Base-by-base conservation (phyloP, 495 filamentous ascomycete genomes). In the Podospora pseudocomata region DNA sequence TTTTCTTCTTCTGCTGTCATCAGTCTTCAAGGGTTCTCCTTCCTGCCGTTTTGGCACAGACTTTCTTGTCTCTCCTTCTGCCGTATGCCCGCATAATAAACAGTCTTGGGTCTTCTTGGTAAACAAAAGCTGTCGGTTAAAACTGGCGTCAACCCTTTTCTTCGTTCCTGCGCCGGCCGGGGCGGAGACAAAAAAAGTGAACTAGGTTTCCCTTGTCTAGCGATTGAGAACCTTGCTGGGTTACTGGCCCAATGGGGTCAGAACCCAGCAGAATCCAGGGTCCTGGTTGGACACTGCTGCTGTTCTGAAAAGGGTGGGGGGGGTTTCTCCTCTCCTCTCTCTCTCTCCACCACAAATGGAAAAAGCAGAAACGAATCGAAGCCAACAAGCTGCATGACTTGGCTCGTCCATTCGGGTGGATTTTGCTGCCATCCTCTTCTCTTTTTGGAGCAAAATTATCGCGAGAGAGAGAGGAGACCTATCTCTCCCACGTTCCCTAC, bases 281-380 rank as follows among this genome's bases (percentile, higher is more conserved):
- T 58, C 55, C 3, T 58, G 55, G 55, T 58, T 58, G 55, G 55
- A 23, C 23, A 23, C 23, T 23, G 1, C 23, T 23, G 6, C 23
- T 58, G 55, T 58, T 58, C 11, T 58, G 18, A 58, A 20, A 58
- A 58, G 55, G 55, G 55, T 19, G 55, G 13, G 55, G 55, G 13
- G 5, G 55, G n/a, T 0, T 58, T 58, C 23, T 56, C 16, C 16
- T 23, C 23, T 23, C 23, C 23, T 23, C 23, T 23, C 23, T 23
- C 23, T 15, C n/a, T 58, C 55, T 58, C 23, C 55, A 19, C n/a
- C 18, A 23, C 23, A 20, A 20, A 19, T 58, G 55, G 55, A 58
- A 58, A 58, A 58, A 11, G 23, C 23, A 26, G 55, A 58, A 58
- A 58, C 55, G 23, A 58, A 58, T 58, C 55, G 55, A 58, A 58